These are phyloP conservation scores for Scenedesmus sp. DNA, from an alignment of 163 green algal genomes.

Conservation along the genomic window DNA sequence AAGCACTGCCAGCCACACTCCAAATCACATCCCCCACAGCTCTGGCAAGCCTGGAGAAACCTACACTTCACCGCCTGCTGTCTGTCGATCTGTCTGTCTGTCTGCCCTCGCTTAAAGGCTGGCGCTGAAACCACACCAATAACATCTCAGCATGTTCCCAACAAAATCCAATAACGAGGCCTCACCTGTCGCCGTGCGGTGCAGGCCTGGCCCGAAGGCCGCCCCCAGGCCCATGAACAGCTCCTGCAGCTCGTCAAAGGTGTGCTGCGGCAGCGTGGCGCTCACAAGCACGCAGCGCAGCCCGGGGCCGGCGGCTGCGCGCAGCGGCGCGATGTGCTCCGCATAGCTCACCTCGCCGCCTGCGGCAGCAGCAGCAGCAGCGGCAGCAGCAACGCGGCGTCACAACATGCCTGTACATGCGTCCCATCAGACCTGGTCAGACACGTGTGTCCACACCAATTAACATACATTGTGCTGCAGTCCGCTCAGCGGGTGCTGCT, in stretches of 20 bases:
- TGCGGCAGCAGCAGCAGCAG: slow-evolving; percentile 37
- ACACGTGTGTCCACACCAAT: not conserved
- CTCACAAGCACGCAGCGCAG: slow-evolving; percentile 85
- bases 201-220: slow-evolving; percentile 85
- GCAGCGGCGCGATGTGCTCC: slow-evolving; percentile 78
- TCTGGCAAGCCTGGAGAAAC: no score
- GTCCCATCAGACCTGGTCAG: not conserved
- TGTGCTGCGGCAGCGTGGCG: slow-evolving; percentile 86
- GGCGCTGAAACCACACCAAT: no score
- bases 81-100: no score
- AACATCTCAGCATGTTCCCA: not conserved
- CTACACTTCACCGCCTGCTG: no score
- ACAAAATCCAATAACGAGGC: no score
- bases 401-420: not conserved
- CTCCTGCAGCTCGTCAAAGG: slow-evolving; percentile 70
- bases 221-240: slow-evolving; percentile 74
- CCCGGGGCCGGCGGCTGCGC: slow-evolving; percentile 48
- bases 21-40: no score
- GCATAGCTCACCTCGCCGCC: slow-evolving; percentile 75
- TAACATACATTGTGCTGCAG: not conserved
- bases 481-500: not conserved
- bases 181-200: slow-evolving; percentile 81
- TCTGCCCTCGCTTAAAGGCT: no score
- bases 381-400: not conserved
- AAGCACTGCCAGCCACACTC: slow-evolving; percentile 41